phyloP scores from a whole-genome alignment of 768 basidiomycete species.

The Lyophyllum shimeji region DNA sequence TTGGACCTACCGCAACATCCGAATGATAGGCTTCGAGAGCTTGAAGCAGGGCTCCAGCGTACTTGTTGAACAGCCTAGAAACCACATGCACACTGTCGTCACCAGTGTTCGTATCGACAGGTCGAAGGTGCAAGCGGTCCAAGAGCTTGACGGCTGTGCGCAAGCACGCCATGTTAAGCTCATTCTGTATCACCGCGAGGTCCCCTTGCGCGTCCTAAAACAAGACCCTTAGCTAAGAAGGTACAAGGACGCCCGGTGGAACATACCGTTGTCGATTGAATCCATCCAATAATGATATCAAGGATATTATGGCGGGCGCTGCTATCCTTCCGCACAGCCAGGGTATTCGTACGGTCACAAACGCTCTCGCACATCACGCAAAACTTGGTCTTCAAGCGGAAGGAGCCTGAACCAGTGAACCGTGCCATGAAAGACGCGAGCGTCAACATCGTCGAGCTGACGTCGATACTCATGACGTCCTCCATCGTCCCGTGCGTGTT shows the following conservation, averaged over 20 bases:
- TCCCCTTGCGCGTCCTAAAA: conserved; percentile 37
- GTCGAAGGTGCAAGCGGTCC: conserved; percentile 69
- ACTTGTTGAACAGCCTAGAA: conserved; percentile 78
- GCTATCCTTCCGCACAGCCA: conserved; percentile 68
- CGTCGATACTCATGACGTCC: conserved; percentile 61
- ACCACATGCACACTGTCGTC: conserved; percentile 70
- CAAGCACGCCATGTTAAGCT: conserved; percentile 74
- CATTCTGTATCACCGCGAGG: conserved; percentile 42
- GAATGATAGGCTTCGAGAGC: conserved; percentile 54
- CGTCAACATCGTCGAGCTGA: conserved; percentile 56
- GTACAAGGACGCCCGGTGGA: neutral
- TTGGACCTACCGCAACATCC: conserved; percentile 41
- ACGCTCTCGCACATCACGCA: conserved; percentile 71
- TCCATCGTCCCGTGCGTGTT: conserved; percentile 59
- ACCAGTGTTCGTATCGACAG: conserved; percentile 52
- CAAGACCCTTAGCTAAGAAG: neutral
- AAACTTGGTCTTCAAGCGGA: conserved; percentile 74
- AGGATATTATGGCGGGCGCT: conserved; percentile 67
- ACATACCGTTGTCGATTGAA: conserved; percentile 52
- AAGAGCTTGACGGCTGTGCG: conserved; percentile 74
- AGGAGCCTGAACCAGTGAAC: conserved; percentile 50
- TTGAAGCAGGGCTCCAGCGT: conserved; percentile 64
- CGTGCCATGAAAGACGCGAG: conserved; percentile 68
- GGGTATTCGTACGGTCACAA: conserved; percentile 57
- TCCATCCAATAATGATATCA: conserved; percentile 81